Evolutionary conservation across 192 early-diverging fungal species (phyloP).

Genomic region (Entrophospora sp.): DNA sequence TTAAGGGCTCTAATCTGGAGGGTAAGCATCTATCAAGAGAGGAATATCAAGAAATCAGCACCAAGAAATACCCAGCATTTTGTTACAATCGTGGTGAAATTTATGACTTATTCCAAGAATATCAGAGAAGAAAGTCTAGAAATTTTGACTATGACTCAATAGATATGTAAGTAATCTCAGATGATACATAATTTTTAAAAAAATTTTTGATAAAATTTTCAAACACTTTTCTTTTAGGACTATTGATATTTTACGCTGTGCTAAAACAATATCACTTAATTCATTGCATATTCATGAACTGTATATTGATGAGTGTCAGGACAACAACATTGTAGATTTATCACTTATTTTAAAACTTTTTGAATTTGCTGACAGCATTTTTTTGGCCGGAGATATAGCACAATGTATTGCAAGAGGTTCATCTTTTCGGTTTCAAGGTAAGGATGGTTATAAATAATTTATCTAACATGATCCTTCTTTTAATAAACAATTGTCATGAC

Average conservation of each 20-base stretch:
- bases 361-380: not conserved
- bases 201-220: not conserved
- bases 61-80: constrained; percentile 7
- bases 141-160: constrained; percentile 3
- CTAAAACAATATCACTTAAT: not conserved
- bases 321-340: constrained; percentile 4
- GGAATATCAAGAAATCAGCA: not conserved
- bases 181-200: not conserved
- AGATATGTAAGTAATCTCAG: not conserved
- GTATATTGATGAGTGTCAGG: constrained; percentile 18
- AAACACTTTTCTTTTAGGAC: not conserved
- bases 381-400: constrained; percentile 15
- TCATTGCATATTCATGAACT: constrained; percentile 13
- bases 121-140: not conserved
- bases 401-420: constrained; percentile 13
- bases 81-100: not conserved
- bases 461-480: not conserved
- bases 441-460: too few species aligned
- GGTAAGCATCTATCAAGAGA: constrained; percentile 5
- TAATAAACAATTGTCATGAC: not conserved
- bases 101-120: constrained; percentile 15
- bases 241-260: not conserved
- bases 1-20: constrained; percentile 5
- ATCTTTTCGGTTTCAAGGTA: constrained; percentile 18
- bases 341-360: constrained; percentile 11